Conservation (phyloP, 257 asterid genomes). For the Salvia rosmarinus region DNA sequence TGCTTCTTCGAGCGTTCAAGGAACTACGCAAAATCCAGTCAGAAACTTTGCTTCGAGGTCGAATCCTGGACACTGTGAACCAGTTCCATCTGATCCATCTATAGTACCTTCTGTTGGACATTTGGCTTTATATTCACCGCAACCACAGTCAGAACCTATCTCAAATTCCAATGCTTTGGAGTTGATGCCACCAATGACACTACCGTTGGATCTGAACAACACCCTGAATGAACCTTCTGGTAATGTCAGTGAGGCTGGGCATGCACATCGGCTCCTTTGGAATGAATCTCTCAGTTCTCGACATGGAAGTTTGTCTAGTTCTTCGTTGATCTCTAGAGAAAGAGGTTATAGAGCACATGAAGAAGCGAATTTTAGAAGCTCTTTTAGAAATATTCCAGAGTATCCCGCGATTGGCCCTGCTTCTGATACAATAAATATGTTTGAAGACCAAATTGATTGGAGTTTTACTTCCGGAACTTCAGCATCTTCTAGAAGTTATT, state of each 20-base stretch:
- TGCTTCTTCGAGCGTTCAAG: conserved; percentile 48
- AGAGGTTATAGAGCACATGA: conserved; percentile 46
- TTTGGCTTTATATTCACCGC: conserved; percentile 38
- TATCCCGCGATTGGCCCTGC: conserved; percentile 46
- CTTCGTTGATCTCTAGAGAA: conserved; percentile 48
- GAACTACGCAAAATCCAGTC: conserved; percentile 46
- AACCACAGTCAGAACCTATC: conserved; percentile 34
- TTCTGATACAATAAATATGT: conserved; percentile 51
- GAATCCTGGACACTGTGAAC: conserved; percentile 49
- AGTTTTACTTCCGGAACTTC: conserved; percentile 55
- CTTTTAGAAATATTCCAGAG: conserved; percentile 49
- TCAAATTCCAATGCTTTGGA: conserved; percentile 43
- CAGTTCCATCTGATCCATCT: conserved; percentile 41
- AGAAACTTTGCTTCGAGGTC: conserved; percentile 44
- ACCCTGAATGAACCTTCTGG: conserved; percentile 45
- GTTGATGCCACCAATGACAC: conserved; percentile 44
- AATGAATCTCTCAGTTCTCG: conserved; percentile 47
- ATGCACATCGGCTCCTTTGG: conserved; percentile 49
- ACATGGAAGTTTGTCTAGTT: conserved; percentile 50
- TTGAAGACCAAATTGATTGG: conserved; percentile 65
- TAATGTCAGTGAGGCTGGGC: conserved; percentile 48
- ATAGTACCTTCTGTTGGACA: conserved; percentile 45
- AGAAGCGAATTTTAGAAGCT: conserved; percentile 47
- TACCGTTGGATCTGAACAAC: conserved; percentile 40
- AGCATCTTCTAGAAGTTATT: conserved; percentile 47